These are phyloP conservation scores for Backusella mclennaniae DNA, from an alignment of 192 early-diverging fungal genomes.

Conservation along the genomic window DNA sequence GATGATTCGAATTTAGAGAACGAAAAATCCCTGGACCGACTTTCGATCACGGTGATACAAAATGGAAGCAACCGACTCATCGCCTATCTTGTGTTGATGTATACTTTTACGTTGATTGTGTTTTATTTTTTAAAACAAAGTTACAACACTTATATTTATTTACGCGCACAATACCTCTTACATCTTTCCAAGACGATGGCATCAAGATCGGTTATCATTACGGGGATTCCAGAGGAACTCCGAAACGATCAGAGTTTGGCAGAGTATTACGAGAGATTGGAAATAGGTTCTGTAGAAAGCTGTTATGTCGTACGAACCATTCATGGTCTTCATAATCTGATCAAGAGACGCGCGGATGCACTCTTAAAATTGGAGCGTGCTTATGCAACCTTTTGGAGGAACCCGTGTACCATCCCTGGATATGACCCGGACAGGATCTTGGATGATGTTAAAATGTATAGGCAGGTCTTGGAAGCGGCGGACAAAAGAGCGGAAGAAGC, in stretches of 20 bases:
- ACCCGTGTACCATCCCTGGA: constrained; percentile 60
- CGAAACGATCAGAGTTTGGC: constrained; percentile 50
- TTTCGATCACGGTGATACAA: constrained; percentile 29
- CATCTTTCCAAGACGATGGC: not conserved
- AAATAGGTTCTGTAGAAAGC: constrained; percentile 55
- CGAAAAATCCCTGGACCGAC: constrained; percentile 10
- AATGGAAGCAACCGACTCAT: constrained; percentile 20
- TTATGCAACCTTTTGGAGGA: constrained; percentile 58
- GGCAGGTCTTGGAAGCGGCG: not conserved
- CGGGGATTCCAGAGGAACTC: constrained; percentile 46
- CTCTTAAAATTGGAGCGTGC: constrained; percentile 54
- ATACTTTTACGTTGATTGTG: constrained; percentile 22
- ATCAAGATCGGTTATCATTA: constrained; percentile 51
- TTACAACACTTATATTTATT: constrained; percentile 17
- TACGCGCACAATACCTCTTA: constrained; percentile 25
- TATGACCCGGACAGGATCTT: constrained; percentile 55
- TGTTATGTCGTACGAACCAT: constrained; percentile 52
- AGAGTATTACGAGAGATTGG: constrained; percentile 52
- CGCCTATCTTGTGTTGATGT: constrained; percentile 33
- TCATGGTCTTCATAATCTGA: constrained; percentile 33
- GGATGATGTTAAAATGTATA: constrained; percentile 35
- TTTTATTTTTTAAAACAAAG: constrained; percentile 31
- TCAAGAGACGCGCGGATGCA: constrained; percentile 48
- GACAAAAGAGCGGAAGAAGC: not conserved
- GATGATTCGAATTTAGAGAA: constrained; percentile 2